Evolutionary conservation across 2,329 filamentous ascomycete genomes (phyloP).

Genomic region (Botrytis deweyae): DNA sequence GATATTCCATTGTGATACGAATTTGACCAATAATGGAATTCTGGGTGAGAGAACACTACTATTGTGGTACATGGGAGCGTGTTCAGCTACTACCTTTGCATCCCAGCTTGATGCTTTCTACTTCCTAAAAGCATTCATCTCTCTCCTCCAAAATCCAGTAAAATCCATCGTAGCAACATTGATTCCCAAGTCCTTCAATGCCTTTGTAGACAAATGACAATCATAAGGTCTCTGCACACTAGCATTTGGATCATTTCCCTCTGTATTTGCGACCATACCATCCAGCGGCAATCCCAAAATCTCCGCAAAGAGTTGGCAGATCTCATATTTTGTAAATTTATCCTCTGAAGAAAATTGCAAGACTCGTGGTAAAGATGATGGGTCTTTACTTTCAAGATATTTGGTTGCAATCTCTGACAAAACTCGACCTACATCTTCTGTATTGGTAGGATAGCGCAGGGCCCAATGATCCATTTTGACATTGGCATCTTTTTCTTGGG

Average conservation of each 20-base stretch:
- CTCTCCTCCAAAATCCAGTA: conserved; percentile 73
- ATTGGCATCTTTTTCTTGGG: conserved; percentile 60
- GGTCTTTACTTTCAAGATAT: conserved; percentile 56
- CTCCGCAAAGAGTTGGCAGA: conserved; percentile 73
- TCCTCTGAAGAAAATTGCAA: conserved; percentile 89
- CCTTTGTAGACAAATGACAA: conserved; percentile 79
- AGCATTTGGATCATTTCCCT: conserved; percentile 70
- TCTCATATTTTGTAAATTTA: conserved; percentile 84
- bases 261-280: conserved; percentile 65
- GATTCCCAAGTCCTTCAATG: conserved; percentile 70
- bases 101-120: conserved; percentile 20
- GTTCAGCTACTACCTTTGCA: neutral
- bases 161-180: conserved; percentile 75
- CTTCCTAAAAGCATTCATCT: conserved; percentile 54
- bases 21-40: neutral
- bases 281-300: conserved; percentile 74
- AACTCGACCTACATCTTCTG: conserved; percentile 79
- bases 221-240: conserved; percentile 80
- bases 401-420: conserved; percentile 64
- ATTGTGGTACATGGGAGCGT: neutral
- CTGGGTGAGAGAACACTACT: neutral
- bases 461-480: conserved; percentile 87
- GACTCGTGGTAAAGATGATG: conserved; percentile 60
- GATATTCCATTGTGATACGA: neutral
- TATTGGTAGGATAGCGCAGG: conserved; percentile 82